These are phyloP conservation scores for Earliella scabrosa DNA, from an alignment of 1,284 basidiomycete species.

Conservation along the genomic window DNA sequence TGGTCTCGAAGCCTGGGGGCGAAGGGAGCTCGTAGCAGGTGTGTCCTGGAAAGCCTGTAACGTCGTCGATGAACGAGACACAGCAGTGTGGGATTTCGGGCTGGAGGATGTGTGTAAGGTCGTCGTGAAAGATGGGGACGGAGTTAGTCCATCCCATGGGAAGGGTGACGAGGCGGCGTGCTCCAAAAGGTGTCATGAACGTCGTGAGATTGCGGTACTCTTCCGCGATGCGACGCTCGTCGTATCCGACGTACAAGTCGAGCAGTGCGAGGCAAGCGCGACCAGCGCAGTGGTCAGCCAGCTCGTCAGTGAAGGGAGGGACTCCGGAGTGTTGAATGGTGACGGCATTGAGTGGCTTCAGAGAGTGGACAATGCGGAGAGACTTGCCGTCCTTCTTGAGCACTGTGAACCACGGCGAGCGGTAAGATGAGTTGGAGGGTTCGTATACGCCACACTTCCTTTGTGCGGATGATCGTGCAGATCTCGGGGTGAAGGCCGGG, in stretches of 20 bases:
- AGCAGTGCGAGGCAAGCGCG: conserved; percentile 28
- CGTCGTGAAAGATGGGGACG: conserved; percentile 40
- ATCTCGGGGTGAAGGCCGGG: conserved; percentile 40
- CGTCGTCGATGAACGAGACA: conserved; percentile 38
- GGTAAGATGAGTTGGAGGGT: conserved; percentile 41
- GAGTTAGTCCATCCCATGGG: conserved; percentile 48
- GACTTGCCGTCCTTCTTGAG: conserved; percentile 43
- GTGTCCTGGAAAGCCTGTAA: conserved; percentile 31
- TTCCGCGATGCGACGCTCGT: conserved; percentile 26
- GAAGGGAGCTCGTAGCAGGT: conserved; percentile 25
- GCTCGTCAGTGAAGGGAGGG: conserved; percentile 31
- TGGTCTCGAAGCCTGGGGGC: conserved; percentile 21
- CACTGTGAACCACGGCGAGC: conserved; percentile 44
- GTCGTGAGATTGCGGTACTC: conserved; percentile 34
- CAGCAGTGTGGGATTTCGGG: conserved; percentile 39
- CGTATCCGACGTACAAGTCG: conserved; percentile 31
- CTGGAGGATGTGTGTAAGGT: conserved; percentile 40
- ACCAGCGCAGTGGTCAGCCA: conserved; percentile 31
- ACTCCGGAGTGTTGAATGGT: conserved; percentile 37
- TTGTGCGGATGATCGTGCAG: conserved; percentile 35
- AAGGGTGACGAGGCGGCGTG: conserved; percentile 30
- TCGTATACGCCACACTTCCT: conserved; percentile 42
- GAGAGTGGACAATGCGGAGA: conserved; percentile 37
- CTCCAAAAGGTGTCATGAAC: conserved; percentile 24
- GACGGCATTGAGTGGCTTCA: conserved; percentile 39